Percentiles rank a stretch among this genome's conserved stretches.
Conservation (phyloP, 2,329 filamentous ascomycete species). For the Xylariales sp. region DNA sequence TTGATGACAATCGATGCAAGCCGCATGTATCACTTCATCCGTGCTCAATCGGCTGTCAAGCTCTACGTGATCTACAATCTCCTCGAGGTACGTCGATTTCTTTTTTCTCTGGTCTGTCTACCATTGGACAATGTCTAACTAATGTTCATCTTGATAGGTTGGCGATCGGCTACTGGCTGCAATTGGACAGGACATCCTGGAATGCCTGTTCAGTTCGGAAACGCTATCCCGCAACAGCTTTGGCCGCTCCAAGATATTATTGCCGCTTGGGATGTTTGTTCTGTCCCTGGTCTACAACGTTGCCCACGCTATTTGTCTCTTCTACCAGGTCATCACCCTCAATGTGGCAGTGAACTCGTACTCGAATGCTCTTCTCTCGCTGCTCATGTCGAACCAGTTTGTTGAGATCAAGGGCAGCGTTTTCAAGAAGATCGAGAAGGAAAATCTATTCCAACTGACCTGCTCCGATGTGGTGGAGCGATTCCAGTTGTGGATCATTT, state of each 20-base stretch:
- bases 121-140: too few species aligned
- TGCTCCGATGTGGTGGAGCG: conserved; percentile 96
- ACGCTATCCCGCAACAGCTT: conserved; percentile 83
- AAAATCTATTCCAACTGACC: conserved; percentile 93
- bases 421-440: conserved; percentile 98
- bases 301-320: conserved; percentile 79
- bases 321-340: conserved; percentile 96
- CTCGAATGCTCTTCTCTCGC: conserved; percentile 87
- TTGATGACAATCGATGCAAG: conserved; percentile 92
- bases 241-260: conserved; percentile 83
- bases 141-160: too few species aligned
- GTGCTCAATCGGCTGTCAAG: conserved; percentile 94
- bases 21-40: conserved; percentile 96
- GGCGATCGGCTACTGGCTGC: conserved; percentile 86
- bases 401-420: conserved; percentile 98
- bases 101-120: too few species aligned
- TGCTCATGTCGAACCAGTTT: conserved; percentile 95
- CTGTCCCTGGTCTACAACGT: conserved; percentile 86
- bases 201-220: conserved; percentile 91
- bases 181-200: conserved; percentile 90
- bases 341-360: conserved; percentile 99
- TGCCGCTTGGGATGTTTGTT: conserved; percentile 87
- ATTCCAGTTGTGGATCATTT: conserved; percentile 96
- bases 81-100: too few species aligned
- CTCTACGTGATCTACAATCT: conserved; percentile 99